A percentile compares a stretch with the other conserved stretches of the same genome.
These are phyloP conservation scores for Croton laevigatus DNA, from an alignment of 441 rosid genomes.

Conservation along the genomic window DNA sequence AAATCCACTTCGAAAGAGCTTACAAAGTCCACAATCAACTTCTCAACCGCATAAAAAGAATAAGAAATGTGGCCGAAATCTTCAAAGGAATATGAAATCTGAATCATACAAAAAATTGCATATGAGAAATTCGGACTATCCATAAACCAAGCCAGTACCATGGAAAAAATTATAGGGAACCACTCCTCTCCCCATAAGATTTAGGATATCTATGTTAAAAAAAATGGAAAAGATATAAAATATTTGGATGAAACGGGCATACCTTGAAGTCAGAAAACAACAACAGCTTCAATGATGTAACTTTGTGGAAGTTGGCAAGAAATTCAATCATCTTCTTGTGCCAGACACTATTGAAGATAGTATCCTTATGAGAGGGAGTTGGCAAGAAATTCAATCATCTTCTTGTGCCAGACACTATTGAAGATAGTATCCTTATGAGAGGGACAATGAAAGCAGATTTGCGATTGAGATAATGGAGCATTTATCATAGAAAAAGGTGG, in stretches of 20 bases:
- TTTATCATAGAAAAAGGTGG: background rate
- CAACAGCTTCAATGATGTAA: background rate
- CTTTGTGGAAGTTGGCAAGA: background rate
- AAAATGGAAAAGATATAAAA: too few relatives aligned
- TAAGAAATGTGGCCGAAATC: background rate
- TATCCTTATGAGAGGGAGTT: too few relatives aligned
- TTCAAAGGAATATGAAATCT: background rate
- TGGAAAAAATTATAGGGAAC: too few relatives aligned
- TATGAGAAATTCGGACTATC: too few relatives aligned
- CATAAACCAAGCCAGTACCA: too few relatives aligned
- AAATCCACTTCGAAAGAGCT: too few relatives aligned
- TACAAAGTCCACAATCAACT: too few relatives aligned
- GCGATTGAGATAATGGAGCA: background rate
- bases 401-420: background rate
- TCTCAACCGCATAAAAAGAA: background rate
- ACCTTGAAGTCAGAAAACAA: background rate
- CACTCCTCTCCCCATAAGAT: too few relatives aligned
- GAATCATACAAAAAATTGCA: too few relatives aligned
- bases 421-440: too few relatives aligned
- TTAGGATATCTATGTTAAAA: too few relatives aligned
- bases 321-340: background rate
- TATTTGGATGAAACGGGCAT: too few relatives aligned
- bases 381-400: background rate
- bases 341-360: background rate
- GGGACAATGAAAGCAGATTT: background rate